Evolutionary conservation across 2,329 filamentous ascomycete genomes (phyloP), one percentile per base, ranked within the genome.

Genomic region (Colletotrichum liaoningense): DNA sequence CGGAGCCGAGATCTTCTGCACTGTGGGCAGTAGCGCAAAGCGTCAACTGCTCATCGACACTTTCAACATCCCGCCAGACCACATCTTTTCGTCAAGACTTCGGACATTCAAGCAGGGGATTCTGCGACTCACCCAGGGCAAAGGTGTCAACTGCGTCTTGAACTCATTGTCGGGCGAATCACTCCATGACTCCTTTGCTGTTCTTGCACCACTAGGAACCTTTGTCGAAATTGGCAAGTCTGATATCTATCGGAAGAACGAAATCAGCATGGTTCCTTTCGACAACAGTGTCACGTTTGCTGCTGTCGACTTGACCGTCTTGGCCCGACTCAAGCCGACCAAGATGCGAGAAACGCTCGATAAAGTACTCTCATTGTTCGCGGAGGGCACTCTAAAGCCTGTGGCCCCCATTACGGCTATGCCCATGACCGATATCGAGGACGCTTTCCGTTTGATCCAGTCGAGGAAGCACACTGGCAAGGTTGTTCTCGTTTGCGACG

Each of bases 251-350:
- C 80, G 78, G 69, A 86, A 84, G 65, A 82, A 81, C 3, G 78
- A 83, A 1, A 78, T 90, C 0, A 86, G 88, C 54, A 86, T 89
- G 83, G 76, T 81, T 12, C 83, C 83, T 12, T 85, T 87, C 63
- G 84, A 86, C 19, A 77, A 75, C 49, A 87, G 87, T 71, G 82
- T 83, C 42, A 86, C 83, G 56, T 87, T 86, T 75, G 82, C 83
- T 69, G 84, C 86, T 0, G 82, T 88, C 2, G 85, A 88, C 68
- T 78, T 87, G 55, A 76, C 69, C 19, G 46, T 63, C 74, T 35
- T 72, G 70, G 62, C 70, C 68, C 55, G 54, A 56, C 57, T 59
- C 28, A 59, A 59, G 57, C 4, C 65, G 78, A n/a, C 55, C 76
- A 14, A 30, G 66, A 7, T 75, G 72, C 28, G 69, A 67, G 63